Conservation (phyloP, 1,284 basidiomycete genomes). For the Cryptococcus floricola region DNA sequence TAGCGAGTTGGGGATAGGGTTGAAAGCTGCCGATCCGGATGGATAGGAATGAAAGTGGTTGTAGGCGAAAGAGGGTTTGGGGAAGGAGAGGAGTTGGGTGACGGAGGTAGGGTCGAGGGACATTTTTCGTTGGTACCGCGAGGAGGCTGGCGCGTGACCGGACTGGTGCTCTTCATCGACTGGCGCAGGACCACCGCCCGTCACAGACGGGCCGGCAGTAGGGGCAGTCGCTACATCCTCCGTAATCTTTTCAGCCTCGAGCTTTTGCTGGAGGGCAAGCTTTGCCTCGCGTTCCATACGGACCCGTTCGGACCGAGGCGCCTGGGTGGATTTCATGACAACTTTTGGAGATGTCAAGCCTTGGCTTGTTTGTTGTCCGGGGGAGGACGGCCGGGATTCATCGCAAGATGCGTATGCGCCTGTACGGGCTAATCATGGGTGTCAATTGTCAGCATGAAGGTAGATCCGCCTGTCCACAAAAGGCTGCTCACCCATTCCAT, state of each 20-base stretch:
- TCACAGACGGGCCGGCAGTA: neutral
- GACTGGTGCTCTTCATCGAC: neutral
- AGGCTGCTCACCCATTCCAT: slow-evolving; percentile 34
- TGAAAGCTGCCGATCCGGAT: neutral
- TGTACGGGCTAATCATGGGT: slow-evolving; percentile 1
- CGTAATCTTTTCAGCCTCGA: neutral
- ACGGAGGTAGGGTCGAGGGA: slow-evolving; percentile 44
- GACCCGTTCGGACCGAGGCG: slow-evolving; percentile 42
- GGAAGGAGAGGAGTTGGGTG: slow-evolving; percentile 34
- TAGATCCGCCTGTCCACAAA: neutral
- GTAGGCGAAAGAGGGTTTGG: slow-evolving; percentile 25
- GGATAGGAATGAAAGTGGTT: slow-evolving; percentile 20
- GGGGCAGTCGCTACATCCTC: neutral
- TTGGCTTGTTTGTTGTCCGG: slow-evolving; percentile 7
- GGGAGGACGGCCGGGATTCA: slow-evolving; percentile 35
- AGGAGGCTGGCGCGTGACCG: slow-evolving; percentile 6
- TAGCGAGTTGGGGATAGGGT: neutral
- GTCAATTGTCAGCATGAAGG: neutral
- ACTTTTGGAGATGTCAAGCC: slow-evolving; percentile 11
- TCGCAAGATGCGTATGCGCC: slow-evolving; percentile 47
- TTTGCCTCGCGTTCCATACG: slow-evolving; percentile 21
- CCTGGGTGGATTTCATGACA: slow-evolving; percentile 39
- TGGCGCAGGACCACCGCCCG: no score
- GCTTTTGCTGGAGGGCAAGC: neutral
- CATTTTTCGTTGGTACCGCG: slow-evolving; percentile 34